Evolutionary conservation across 179 eudicot species (phyloP).

Genomic region (Heliamphora ciliata): DNA sequence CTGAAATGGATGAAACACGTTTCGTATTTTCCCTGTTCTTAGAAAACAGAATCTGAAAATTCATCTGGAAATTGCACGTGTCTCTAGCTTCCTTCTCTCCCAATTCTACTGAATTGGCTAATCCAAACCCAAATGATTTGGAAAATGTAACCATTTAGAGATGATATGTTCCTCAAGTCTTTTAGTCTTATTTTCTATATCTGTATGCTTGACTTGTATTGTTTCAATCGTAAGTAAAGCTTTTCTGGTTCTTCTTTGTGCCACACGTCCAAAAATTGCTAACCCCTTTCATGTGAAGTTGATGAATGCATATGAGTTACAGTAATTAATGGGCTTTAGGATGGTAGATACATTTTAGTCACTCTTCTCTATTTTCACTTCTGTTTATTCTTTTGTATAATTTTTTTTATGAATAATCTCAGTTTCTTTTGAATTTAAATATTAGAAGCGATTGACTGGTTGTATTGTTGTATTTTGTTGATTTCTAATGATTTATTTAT

Average conservation of each 20-base stretch:
- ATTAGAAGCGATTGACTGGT: not conserved
- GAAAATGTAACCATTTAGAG: too few relatives aligned
- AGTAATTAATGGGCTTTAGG: not conserved
- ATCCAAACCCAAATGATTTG: too few relatives aligned
- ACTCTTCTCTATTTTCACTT: slow-evolving; percentile 1
- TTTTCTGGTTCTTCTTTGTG: not conserved
- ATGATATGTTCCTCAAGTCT: not conserved
- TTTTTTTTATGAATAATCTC: not conserved
- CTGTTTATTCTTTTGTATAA: not conserved
- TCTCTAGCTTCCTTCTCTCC: not conserved
- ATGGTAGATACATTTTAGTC: not conserved
- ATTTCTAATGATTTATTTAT: not conserved
- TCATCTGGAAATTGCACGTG: slow-evolving; percentile 1
- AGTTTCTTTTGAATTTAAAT: not conserved
- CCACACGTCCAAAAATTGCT: not conserved
- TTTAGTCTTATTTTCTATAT: not conserved
- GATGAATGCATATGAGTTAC: too few relatives aligned
- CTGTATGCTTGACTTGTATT: not conserved
- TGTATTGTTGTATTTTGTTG: not conserved
- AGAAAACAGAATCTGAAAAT: not conserved
- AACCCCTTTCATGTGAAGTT: not conserved
- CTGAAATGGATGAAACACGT: not conserved
- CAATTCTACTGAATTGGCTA: not conserved
- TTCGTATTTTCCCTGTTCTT: not conserved
- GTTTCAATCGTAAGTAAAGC: not conserved